Base-by-base conservation (phyloP, 163 green algal species). In the Scenedesmus sp. region DNA sequence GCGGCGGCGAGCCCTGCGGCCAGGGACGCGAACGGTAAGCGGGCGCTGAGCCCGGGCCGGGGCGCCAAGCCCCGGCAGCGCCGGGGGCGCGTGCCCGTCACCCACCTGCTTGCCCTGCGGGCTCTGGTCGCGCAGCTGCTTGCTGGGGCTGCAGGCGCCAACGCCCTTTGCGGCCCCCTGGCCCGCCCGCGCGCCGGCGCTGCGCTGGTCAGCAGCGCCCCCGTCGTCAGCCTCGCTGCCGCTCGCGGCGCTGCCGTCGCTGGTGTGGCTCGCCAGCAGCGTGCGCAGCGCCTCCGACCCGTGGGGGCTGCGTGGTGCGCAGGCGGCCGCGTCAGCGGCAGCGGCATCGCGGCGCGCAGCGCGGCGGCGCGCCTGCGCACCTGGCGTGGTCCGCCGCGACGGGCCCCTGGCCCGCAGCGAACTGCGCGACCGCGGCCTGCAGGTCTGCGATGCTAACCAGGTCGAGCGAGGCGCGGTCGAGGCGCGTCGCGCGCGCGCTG, bases 401-500 rank as follows among this genome's bases (percentile, higher is more conserved):
- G n/a, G n/a, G n/a, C n/a, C n/a, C n/a, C n/a, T n/a, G n/a, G n/a
- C n/a, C n/a, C n/a, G n/a, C n/a, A n/a, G n/a, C n/a, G 47, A 77
- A 77, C 39, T 67, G 53, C 3, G 53, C 69, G 24, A 77, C 69
- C 20, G 69, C 69, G 3, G 53, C 53, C n/a, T 77, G 39, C 36
- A 77, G 69, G 36, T 77, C 65, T 26, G 69, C 66, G 24, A 66
- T 42, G 4, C 36, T 53, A 34, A 67, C 54, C 69, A 77, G 54
- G 5, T 53, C 66, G 22, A 36, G 53, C 22, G 69, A 77, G 36
- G 53, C 69, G 31, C 51, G 53, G 22, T 77, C 50, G 24, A 66
- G 31, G 29, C 29, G 54, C 36, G 44, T 34, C 44, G n/a, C 39
- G 14, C 54, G 20, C 5, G 36, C 15, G 24, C 36, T 57, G 36